Evolutionary conservation across 1,139 yeast genomes (phyloP), one percentile per base, ranked within the genome.

Genomic region (Lipomyces yarrowii): DNA sequence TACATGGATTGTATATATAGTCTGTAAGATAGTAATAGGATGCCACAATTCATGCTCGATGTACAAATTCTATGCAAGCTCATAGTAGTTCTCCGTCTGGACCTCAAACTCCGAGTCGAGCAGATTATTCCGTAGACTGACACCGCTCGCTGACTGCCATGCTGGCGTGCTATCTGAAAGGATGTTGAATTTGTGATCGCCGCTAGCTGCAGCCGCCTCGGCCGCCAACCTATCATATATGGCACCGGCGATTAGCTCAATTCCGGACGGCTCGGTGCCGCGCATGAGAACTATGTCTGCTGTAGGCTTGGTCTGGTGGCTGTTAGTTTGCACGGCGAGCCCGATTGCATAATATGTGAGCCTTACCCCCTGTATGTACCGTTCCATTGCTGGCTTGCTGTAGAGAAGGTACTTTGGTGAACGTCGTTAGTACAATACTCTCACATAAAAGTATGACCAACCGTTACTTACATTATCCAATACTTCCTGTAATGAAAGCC

Each of bases 261-360:
- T 82, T 1, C 96, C 93, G 59, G 83, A 81, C 2, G 74, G 74
- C 35, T 82, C 79, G 60, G 89, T 87, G 0, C 91, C 92, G 61
- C 88, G 81, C 2, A 97, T 97, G 74, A 92, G 82, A 56, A 92
- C 86, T 18, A 91, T 86, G 75, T 92, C 97, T 1, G 97, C 96
- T 69, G 80, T 83, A 67, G 87, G 87, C 76, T 89, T 89, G 1
- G 97, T 91, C 46, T 65, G 56, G 21, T 3, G 21, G 10, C 32
- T 10, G 37, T 35, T 59, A 21, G 53, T n/a, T 51, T 32, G 10
- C 46, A 42, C 11, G 30, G 30, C 18, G 10, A 11, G 13, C 23
- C 10, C 5, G 51, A n/a, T 15, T 26, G 30, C 30, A 26, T 26
- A 26, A 30, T 6, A 48, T 13, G 7, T 37, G 18, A 3, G 60